Base-by-base conservation (phyloP, 2,329 filamentous ascomycete genomes). In the Botrytis medusae region DNA sequence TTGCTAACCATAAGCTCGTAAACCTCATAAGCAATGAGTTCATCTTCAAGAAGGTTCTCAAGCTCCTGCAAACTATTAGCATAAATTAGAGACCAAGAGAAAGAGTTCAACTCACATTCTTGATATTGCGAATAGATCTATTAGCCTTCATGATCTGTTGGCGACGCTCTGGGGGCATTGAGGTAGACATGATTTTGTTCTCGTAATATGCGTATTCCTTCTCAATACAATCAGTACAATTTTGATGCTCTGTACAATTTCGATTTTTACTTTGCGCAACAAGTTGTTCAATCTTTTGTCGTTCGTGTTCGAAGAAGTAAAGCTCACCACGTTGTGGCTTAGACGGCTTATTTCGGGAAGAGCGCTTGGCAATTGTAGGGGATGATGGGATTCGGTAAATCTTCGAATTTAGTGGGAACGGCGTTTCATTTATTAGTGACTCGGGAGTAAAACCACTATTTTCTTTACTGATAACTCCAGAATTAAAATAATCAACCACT, bases 41-140 rank as follows among this genome's bases (percentile, higher is more conserved):
- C 91, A 80, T 92, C 90, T 82, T 97, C 95, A 77, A 93, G 89
- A 75, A 98, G 92, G 78, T 91, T 92, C 83, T 97, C 94, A 74
- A 98, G 92, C 85, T 98, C 95, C 95, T 97, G 77, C 51, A 16
- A 7, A 59, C n/a, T 61, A 63, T 77, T 74, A 79, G 78, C 51
- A 74, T 25, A 22, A 34, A 44, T 37, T 29, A 25, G 46, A n/a
- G 46, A 46, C 4, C 25, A 44, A 32, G 37, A 70, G 29, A 18
- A 51, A 18, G 16, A 14, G 22, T 29, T 62, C 22, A 29, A 73
- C 78, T 59, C 77, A 80, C 80, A 77, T 80, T 81, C 75, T 82
- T 82, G 72, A 82, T 82, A 51, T 77, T 80, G 40, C 80, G 76
- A 42, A 82, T 75, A 64, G 79, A 80, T 69, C 78, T 74, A 73